Conservation (phyloP, 164 flowering plant genomes). For the Houttuynia cordata region DNA sequence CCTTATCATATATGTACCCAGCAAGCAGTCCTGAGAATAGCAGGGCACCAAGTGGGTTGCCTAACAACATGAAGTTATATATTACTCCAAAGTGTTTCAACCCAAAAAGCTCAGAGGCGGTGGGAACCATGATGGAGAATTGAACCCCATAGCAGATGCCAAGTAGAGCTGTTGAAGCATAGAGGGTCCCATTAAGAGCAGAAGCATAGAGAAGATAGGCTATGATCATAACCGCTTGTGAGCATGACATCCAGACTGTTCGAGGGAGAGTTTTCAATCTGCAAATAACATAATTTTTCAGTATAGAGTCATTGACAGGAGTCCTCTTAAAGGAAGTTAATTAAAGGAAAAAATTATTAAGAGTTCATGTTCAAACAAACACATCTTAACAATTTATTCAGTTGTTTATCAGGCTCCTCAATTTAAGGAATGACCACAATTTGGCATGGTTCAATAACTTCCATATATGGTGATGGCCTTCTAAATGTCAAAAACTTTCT, state of each 20-base stretch:
- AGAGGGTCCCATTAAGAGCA: constrained; percentile 51
- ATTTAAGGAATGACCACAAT: background rate
- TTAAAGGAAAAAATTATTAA: too few species aligned
- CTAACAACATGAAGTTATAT: constrained; percentile 54
- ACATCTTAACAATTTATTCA: too few species aligned
- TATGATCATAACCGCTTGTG: constrained; percentile 56
- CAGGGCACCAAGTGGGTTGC: constrained; percentile 77
- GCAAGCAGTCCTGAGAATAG: constrained; percentile 76
- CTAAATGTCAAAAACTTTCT: too few species aligned
- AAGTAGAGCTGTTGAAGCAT: constrained; percentile 57
- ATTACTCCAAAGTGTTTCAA: constrained; percentile 68
- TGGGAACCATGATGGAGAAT: constrained; percentile 72
- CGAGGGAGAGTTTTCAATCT: constrained; percentile 63
- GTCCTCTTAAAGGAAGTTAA: too few species aligned
- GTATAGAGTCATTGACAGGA: background rate
- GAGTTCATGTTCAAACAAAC: too few species aligned
- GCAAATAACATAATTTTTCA: constrained; percentile 10
- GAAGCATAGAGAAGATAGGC: constrained; percentile 66
- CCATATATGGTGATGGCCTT: too few species aligned
- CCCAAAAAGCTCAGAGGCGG: constrained; percentile 86
- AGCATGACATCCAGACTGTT: constrained; percentile 60
- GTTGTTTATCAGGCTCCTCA: background rate
- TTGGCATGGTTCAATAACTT: background rate
- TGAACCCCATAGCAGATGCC: constrained; percentile 90
- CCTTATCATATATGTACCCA: constrained; percentile 59